Evolutionary conservation across 2,329 filamentous ascomycete genomes (phyloP).

Genomic region (Aspergillus fumigatiaffinis): DNA sequence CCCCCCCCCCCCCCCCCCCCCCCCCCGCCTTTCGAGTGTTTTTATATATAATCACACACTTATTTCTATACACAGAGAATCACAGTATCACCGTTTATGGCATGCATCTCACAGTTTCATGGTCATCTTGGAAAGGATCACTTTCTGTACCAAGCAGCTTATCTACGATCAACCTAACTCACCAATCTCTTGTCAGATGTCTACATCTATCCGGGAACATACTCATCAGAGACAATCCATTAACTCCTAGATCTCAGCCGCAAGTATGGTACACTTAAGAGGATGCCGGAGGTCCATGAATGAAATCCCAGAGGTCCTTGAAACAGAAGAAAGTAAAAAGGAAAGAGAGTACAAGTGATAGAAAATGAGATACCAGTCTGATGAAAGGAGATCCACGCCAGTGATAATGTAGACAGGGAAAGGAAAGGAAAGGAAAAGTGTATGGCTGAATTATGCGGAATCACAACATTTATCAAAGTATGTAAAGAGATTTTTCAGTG

Average conservation of each 20-base stretch:
- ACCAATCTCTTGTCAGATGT: not conserved
- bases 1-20: too few species aligned
- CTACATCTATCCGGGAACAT: not conserved
- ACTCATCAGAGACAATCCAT: not conserved
- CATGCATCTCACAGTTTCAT: not conserved
- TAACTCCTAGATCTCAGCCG: not conserved
- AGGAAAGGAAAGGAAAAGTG: not conserved
- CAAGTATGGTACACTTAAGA: not conserved
- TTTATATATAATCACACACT: not conserved
- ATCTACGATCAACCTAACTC: not conserved
- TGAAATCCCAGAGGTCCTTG: not conserved
- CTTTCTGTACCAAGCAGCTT: not conserved
- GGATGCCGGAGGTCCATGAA: not conserved
- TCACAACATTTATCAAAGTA: not conserved
- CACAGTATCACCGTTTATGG: not conserved
- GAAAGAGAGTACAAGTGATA: not conserved
- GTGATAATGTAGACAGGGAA: not conserved
- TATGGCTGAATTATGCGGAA: not conserved
- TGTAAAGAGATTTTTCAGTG: not conserved
- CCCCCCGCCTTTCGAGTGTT: too few species aligned
- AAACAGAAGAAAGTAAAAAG: not conserved
- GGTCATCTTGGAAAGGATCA: not conserved
- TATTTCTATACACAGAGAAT: not conserved
- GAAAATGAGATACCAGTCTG: not conserved
- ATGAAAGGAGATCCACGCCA: not conserved